Base-by-base conservation (phyloP, 106 monocot species). In the Hemerocallis citrina region DNA sequence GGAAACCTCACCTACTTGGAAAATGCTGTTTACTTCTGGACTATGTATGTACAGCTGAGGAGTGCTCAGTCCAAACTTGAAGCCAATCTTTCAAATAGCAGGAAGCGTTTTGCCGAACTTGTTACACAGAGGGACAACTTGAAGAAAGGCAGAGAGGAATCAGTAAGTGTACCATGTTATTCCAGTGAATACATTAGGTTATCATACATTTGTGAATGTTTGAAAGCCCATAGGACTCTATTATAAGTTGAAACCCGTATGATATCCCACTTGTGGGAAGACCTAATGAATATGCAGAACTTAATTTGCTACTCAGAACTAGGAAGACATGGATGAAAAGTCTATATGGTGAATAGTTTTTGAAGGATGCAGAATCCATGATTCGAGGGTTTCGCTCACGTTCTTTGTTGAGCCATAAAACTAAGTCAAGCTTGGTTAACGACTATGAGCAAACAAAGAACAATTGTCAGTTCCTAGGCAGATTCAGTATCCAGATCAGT, bases 101-200 rank as follows among this genome's bases (percentile, higher is more conserved):
- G 52, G 63, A 86, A 81, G 60, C 73, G 71, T 19, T 67, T 72
- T 61, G 58, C 61, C 14, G 94, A 95, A 63, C 83, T 89, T 48
- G 35, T 69, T 66, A 80, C 84, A 66, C 80, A 89, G 68, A 81
- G 80, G 72, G 86, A 84, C 52, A 79, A 57, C 65, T 74, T 95
- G 68, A 95, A 86, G 65, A 86, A 70, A 74, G 94, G 94, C 49
- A 89, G 89, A 56, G 94, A 94, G 64, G 85, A 94, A 62, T 94
- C 89, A 57, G 94, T 94, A 77, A 86, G 59, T 38, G 2, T 22
- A 35, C 0, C 24, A 28, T 13, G 28, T 52, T 52, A 8, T 24
- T 49, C 22, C 44, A 22, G 5, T 49, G 22, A 49, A 54, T n/a
- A n/a, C 23, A 54, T 32, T 16, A 27, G 6, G 28, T 28, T n/a